Evolutionary conservation across 2,329 filamentous ascomycete species (phyloP).

Genomic region (Davidsoniella virescens): DNA sequence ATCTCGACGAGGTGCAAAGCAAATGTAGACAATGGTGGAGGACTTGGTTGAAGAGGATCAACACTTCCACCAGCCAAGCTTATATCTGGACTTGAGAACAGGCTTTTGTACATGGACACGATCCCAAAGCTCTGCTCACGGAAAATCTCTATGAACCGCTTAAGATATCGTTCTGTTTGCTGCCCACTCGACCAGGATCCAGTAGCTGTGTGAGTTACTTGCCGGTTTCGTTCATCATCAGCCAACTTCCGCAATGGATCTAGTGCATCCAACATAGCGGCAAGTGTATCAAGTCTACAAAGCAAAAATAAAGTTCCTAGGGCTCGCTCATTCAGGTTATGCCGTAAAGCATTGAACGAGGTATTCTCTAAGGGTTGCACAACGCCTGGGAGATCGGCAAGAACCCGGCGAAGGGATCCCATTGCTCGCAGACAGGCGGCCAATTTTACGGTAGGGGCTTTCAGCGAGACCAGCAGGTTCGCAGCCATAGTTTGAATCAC

Average conservation of each 20-base stretch:
- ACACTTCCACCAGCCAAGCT: slow-evolving; percentile 12
- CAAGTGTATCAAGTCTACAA: slow-evolving; percentile 65
- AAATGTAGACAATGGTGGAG: slow-evolving; percentile 67
- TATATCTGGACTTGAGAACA: slow-evolving; percentile 42
- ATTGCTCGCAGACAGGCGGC: slow-evolving; percentile 81
- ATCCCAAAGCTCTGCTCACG: slow-evolving; percentile 95
- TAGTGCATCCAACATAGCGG: slow-evolving; percentile 65
- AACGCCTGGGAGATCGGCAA: slow-evolving; percentile 43
- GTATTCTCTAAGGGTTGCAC: slow-evolving; percentile 3
- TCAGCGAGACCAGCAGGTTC: slow-evolving; percentile 64
- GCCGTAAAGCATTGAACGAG: neutral
- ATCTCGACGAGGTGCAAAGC: slow-evolving; percentile 69
- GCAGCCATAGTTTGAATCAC: slow-evolving; percentile 80
- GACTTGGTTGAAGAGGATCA: slow-evolving; percentile 42
- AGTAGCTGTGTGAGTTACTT: slow-evolving; percentile 24
- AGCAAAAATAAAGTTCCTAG: slow-evolving; percentile 76
- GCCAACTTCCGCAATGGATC: slow-evolving; percentile 76
- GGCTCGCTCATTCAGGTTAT: slow-evolving; percentile 37
- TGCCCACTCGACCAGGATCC: slow-evolving; percentile 54
- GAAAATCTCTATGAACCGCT: slow-evolving; percentile 93
- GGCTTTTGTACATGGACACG: slow-evolving; percentile 82
- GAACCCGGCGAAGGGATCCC: slow-evolving; percentile 74
- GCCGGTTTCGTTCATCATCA: slow-evolving; percentile 56
- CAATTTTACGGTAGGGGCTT: slow-evolving; percentile 65
- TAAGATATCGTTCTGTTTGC: slow-evolving; percentile 86